These are phyloP conservation scores for Pleomassaria siparia DNA, from an alignment of 2,329 filamentous ascomycete genomes.

Conservation along the genomic window DNA sequence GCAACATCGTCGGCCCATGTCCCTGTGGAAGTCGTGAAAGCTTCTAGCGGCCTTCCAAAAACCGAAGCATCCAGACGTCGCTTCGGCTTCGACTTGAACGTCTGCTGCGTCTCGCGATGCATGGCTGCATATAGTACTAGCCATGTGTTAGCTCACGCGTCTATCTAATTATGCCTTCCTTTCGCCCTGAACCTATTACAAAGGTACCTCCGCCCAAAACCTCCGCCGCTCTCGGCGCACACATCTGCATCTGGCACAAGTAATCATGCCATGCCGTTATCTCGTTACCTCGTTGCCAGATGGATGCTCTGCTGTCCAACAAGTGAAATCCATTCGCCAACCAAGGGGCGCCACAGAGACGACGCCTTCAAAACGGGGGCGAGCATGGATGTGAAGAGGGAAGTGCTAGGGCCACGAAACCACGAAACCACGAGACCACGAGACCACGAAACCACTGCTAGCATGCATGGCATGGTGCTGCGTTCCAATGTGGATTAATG, in stretches of 20 bases:
- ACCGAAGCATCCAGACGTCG: slow-evolving; percentile 11
- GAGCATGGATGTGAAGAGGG: slow-evolving; percentile 24
- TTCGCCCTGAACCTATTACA: background rate
- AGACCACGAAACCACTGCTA: no score
- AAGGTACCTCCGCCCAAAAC: no score
- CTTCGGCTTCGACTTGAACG: slow-evolving; percentile 8
- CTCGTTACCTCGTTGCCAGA: background rate
- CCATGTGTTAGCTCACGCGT: background rate
- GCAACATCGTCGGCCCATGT: no score
- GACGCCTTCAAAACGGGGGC: slow-evolving; percentile 30
- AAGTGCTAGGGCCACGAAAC: no score
- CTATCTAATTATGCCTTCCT: background rate
- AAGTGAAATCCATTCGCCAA: slow-evolving; percentile 25
- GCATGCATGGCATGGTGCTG: no score
- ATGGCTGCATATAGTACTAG: background rate
- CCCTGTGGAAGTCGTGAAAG: slow-evolving; percentile 15
- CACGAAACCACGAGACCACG: no score
- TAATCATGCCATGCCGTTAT: slow-evolving; percentile 5
- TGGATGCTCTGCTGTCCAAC: background rate
- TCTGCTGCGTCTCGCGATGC: slow-evolving; percentile 4
- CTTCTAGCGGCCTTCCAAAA: slow-evolving; percentile 26
- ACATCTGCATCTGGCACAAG: slow-evolving; percentile 3
- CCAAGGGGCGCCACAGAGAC: slow-evolving; percentile 36
- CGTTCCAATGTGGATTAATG: no score
- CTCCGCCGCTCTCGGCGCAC: background rate